Evolutionary conservation across 2,329 filamentous ascomycete species (phyloP), one percentile per base, ranked within the genome.

Genomic region (Graphilbum fragrans): DNA sequence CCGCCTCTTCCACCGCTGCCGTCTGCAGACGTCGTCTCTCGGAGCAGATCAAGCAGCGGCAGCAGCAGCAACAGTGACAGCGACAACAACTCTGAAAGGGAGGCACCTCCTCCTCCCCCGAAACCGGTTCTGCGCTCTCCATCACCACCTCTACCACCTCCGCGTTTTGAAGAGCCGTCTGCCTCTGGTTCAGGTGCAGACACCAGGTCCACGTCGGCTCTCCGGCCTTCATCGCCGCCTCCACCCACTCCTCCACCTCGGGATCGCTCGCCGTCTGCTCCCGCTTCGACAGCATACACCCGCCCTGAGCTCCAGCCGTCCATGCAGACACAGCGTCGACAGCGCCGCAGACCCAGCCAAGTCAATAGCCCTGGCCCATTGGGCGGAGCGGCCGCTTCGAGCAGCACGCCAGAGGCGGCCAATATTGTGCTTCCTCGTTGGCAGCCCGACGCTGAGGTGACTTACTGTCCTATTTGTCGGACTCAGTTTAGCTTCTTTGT

Each of bases 361-460:
- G 16, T 6, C 31, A 32, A 16, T 16, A 32, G 31, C 16, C 10
- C 6, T 16, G n/a, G 16, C 31, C 7, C 9, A 11, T 12, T 6
- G 9, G n/a, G 11, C 32, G 12, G 32, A 16, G 4, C 32, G 5
- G 14, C n/a, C 32, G 17, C 17, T 14, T 8, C 8, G 25, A 29
- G 25, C n/a, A 18, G 11, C 32, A 10, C 6, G 32, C 32, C 32
- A 3, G n/a, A 17, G 32, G 44, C 49, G 8, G 48, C 56, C 19
- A 27, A 71, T 18, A 63, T 82, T 47, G 61, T 72, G 17, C 62
- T 87, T 33, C 87, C 88, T 2, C 69, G 70, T 43, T 96, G 90
- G 90, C 88, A 95, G 62, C 83, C 87, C 4, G 90, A 96, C 59
- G 69, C 73, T 4, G 86, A 93, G 51, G 86, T 85, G 11, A 77